Percentiles rank a stretch among this genome's conserved stretches.
Evolutionary conservation across 148 eudicot species (phyloP).

Genomic region (Rhododendron mucronatum): DNA sequence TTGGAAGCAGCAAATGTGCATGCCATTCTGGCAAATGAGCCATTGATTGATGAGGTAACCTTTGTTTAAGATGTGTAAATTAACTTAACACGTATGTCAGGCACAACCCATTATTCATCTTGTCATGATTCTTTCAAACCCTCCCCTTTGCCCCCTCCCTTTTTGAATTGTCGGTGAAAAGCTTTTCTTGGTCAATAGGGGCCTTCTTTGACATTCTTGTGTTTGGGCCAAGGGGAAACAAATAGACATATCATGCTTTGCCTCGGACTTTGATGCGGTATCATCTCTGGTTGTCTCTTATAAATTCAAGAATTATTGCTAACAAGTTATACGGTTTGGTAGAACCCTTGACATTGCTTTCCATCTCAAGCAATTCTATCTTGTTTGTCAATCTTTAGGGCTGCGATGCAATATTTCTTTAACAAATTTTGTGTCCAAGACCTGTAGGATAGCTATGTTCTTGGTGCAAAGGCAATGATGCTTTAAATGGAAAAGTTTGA

Average conservation of each 20-base stretch:
- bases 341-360: neutral
- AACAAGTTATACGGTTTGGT: neutral
- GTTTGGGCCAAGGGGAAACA: neutral
- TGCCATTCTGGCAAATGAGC: slow-evolving; percentile 87
- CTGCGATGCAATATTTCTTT: neutral
- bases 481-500: neutral
- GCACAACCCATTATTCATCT: slow-evolving; percentile 1
- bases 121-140: neutral
- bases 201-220: neutral
- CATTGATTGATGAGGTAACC: slow-evolving; percentile 80
- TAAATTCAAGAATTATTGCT: neutral
- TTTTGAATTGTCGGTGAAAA: neutral
- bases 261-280: neutral
- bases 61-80: neutral
- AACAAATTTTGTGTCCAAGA: neutral
- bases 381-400: neutral
- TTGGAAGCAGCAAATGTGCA: slow-evolving; percentile 99
- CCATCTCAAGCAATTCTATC: slow-evolving; percentile 2
- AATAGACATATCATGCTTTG: neutral
- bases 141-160: neutral
- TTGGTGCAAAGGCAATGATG: slow-evolving; percentile 4
- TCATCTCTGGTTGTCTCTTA: neutral
- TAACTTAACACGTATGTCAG: neutral
- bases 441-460: neutral
- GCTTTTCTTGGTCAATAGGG: neutral